Conservation (phyloP, 2,329 filamentous ascomycete genomes). For the Chaetomium strumarium region DNA sequence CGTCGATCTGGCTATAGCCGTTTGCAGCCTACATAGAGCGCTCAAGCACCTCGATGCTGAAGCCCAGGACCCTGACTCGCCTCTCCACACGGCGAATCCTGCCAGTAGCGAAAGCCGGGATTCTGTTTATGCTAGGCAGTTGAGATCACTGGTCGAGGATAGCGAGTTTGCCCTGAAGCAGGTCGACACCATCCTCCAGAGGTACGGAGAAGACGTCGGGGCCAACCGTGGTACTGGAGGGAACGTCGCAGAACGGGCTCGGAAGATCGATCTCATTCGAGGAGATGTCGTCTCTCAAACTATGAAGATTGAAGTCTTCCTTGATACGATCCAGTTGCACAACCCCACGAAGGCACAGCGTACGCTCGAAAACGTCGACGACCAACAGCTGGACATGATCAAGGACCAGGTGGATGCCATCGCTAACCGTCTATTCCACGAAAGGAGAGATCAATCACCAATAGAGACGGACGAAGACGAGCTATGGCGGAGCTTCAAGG, state of each 20-base stretch:
- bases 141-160: conserved; percentile 48
- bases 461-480: conserved; percentile 42
- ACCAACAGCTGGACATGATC: conserved; percentile 45
- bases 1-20: conserved; percentile 42
- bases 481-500: conserved; percentile 53
- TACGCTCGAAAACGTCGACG: conserved; percentile 31
- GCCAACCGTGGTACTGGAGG: conserved; percentile 16
- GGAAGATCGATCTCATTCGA: conserved; percentile 38
- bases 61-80: conserved; percentile 50
- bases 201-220: conserved; percentile 30
- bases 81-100: conserved; percentile 38
- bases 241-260: conserved; percentile 22
- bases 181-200: conserved; percentile 48
- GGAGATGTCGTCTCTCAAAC: conserved; percentile 47
- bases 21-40: conserved; percentile 49
- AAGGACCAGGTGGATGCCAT: conserved; percentile 56
- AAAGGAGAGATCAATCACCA: conserved; percentile 33
- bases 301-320: conserved; percentile 48
- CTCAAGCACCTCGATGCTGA: conserved; percentile 54
- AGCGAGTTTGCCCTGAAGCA: conserved; percentile 50
- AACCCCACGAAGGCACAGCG: conserved; percentile 37
- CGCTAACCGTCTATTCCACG: conserved; percentile 45
- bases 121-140: conserved; percentile 42
- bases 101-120: conserved; percentile 26
- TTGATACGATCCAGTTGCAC: conserved; percentile 52